Conservation (phyloP, 345 rosid genomes). For the Camelina laxa region DNA sequence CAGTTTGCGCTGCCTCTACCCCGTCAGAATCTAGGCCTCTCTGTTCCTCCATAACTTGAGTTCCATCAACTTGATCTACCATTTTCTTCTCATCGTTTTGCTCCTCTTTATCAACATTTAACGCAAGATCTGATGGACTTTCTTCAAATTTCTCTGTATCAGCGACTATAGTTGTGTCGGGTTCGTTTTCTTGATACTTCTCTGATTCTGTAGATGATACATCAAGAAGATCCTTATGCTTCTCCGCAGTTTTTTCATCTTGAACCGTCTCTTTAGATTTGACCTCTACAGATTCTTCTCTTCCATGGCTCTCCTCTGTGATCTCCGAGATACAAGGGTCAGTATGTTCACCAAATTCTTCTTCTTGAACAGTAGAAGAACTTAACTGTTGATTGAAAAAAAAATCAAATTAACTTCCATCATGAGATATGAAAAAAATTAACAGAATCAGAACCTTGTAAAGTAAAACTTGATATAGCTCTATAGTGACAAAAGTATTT, state of each 20-base stretch:
- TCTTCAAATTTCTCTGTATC: constrained; percentile 1
- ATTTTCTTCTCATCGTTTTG: constrained; percentile 1
- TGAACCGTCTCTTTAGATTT: constrained; percentile 10
- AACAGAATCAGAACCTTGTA: neutral
- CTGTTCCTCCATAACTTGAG: constrained; percentile 15
- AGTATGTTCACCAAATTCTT: constrained; percentile 39
- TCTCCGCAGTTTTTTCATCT: constrained; percentile 6
- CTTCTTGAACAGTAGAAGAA: constrained; percentile 30
- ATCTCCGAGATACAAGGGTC: constrained; percentile 18
- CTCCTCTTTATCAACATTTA: constrained; percentile 31
- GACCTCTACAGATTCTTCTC: constrained; percentile 26
- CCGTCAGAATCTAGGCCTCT: constrained; percentile 8
- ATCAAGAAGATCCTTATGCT: constrained; percentile 11
- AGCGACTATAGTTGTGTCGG: neutral
- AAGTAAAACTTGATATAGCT: neutral
- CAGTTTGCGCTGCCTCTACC: constrained; percentile 13
- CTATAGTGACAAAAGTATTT: constrained; percentile 6
- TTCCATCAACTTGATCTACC: constrained; percentile 17
- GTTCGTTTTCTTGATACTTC: neutral
- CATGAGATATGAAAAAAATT: neutral
- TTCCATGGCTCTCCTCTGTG: constrained; percentile 34
- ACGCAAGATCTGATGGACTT: constrained; percentile 10
- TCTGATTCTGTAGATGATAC: constrained; percentile 6
- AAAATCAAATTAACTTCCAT: neutral
- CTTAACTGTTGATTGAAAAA: constrained; percentile 44